A percentile compares a stretch with the other conserved stretches of the same genome.
Conservation (phyloP, 306 rosid species). For the Cucumis cinereus region DNA sequence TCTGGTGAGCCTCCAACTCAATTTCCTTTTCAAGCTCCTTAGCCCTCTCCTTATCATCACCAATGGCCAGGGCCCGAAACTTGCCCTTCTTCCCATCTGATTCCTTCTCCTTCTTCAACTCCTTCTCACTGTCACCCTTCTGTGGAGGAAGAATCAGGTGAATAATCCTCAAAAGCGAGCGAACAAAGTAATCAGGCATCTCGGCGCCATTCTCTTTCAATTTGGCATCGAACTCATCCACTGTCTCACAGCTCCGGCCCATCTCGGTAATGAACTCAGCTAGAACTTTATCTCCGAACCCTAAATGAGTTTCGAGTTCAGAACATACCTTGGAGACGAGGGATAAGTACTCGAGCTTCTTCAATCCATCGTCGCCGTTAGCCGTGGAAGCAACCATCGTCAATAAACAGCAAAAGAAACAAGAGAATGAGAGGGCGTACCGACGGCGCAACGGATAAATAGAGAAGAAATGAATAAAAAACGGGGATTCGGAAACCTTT, state of each 20-base stretch:
- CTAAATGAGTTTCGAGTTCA: conserved; percentile 63
- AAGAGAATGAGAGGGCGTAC: background rate
- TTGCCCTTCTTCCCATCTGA: conserved; percentile 32
- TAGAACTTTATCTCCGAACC: conserved; percentile 53
- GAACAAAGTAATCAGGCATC: conserved; percentile 65
- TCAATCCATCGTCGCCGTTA: conserved; percentile 31
- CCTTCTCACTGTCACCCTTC: conserved; percentile 22
- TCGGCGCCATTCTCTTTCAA: conserved; percentile 62
- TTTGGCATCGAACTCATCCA: conserved; percentile 42
- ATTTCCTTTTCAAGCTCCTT: conserved; percentile 55
- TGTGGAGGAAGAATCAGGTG: conserved; percentile 67
- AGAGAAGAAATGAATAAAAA: too few species aligned
- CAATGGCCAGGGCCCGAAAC: conserved; percentile 46
- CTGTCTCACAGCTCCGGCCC: conserved; percentile 43
- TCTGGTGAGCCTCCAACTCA: conserved; percentile 33
- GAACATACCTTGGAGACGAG: conserved; percentile 70
- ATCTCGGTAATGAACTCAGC: conserved; percentile 69
- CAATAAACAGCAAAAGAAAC: conserved; percentile 5
- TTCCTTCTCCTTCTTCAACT: conserved; percentile 23
- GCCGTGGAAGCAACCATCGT: conserved; percentile 26
- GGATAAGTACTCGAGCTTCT: conserved; percentile 62
- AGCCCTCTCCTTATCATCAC: conserved; percentile 41
- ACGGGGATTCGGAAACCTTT: too few species aligned
- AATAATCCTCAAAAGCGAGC: conserved; percentile 40
- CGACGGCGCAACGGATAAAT: too few species aligned